phyloP scores from a whole-genome alignment of 768 basidiomycete genomes.

The Boletus pseudopeckii region DNA sequence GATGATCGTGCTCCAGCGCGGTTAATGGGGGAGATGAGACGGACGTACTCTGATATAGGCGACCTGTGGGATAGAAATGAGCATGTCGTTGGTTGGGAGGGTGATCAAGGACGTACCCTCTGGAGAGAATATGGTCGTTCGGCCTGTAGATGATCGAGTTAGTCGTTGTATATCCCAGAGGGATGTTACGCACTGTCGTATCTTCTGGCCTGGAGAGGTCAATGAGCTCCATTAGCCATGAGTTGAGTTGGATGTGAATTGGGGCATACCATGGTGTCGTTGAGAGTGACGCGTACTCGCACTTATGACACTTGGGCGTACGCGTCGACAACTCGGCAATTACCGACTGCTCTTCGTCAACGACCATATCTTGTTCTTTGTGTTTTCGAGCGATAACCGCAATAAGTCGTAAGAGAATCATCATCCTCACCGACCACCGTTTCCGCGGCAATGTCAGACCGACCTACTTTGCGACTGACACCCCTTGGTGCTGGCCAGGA shows the following conservation, averaged over 20 bases:
- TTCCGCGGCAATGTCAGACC: conserved; percentile 41
- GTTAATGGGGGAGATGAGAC: neutral
- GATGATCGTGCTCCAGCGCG: conserved; percentile 3
- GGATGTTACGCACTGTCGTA: conserved; percentile 79
- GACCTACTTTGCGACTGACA: conserved; percentile 70
- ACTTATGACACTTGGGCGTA: conserved; percentile 8
- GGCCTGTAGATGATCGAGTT: conserved; percentile 49
- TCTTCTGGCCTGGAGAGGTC: conserved; percentile 65
- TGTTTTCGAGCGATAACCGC: neutral
- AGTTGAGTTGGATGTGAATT: neutral
- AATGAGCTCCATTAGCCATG: neutral
- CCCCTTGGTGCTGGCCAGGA: conserved; percentile 95
- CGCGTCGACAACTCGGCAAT: conserved; percentile 25
- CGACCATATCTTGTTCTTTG: too few species aligned
- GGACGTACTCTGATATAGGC: conserved; percentile 88
- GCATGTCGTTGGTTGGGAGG: conserved; percentile 7
- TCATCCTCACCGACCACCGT: neutral
- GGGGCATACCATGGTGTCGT: conserved; percentile 47
- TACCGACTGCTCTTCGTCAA: conserved; percentile 7
- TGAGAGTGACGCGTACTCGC: conserved; percentile 27
- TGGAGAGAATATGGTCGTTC: conserved; percentile 98
- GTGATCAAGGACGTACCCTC: conserved; percentile 59
- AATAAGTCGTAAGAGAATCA: neutral
- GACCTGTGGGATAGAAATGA: conserved; percentile 50
- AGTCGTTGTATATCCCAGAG: conserved; percentile 9